phyloP scores from a whole-genome alignment of 192 early-diverging fungal species.

The Coemansia sp. region DNA sequence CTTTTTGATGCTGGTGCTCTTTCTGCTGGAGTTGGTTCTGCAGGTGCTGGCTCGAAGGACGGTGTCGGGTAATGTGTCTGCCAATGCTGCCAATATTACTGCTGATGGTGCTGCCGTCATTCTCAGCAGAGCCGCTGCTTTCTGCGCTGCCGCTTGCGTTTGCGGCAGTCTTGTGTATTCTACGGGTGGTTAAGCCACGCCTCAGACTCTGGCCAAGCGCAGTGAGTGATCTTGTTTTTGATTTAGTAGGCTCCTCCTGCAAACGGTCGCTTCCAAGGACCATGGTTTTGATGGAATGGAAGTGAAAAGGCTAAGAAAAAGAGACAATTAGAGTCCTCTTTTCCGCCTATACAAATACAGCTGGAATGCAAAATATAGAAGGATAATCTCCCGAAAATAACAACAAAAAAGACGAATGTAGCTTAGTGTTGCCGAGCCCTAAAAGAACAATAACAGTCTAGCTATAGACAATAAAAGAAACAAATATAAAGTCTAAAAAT shows the following conservation, averaged over 20 bases:
- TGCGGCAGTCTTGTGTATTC: slow-evolving; percentile 25
- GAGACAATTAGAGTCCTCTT: background rate
- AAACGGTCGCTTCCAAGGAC: slow-evolving; percentile 46
- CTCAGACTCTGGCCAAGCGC: slow-evolving; percentile 49
- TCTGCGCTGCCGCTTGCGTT: slow-evolving; percentile 3
- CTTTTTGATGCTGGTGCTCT: background rate
- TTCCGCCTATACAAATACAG: slow-evolving; percentile 3
- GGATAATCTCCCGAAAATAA: background rate
- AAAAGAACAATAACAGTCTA: background rate
- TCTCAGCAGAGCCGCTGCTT: background rate
- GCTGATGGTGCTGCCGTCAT: slow-evolving; percentile 5
- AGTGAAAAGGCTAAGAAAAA: background rate
- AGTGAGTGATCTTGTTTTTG: slow-evolving; percentile 43
- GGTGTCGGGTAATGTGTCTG: background rate
- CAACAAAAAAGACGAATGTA: background rate
- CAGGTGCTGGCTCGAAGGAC: slow-evolving; percentile 1
- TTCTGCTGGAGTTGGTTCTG: background rate
- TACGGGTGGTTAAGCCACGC: slow-evolving; percentile 45
- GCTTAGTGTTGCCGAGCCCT: background rate
- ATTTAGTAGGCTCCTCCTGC: slow-evolving; percentile 51
- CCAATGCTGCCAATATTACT: background rate
- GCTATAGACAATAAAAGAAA: background rate
- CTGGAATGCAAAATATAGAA: background rate
- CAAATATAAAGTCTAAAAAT: background rate
- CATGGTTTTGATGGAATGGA: slow-evolving; percentile 22